Conservation (phyloP, 495 filamentous ascomycete species). For the Alectoria sarmentosa region DNA sequence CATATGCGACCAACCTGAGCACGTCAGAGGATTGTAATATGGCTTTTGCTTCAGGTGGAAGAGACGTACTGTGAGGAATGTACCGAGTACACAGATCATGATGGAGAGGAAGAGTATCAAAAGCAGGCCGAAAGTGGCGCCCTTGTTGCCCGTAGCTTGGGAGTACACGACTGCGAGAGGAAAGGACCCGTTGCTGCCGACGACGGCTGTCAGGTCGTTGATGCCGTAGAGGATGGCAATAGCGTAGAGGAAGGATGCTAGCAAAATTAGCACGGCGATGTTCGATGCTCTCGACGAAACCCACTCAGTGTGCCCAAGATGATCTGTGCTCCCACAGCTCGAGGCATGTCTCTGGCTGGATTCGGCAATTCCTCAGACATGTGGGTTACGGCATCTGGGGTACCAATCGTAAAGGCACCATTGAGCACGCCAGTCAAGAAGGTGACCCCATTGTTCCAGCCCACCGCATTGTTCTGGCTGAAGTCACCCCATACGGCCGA, state of each 20-base stretch:
- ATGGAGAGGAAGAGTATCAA: slow-evolving; percentile 62
- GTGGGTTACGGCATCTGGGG: slow-evolving; percentile 68
- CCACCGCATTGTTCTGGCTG: slow-evolving; percentile 46
- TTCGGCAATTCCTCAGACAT: slow-evolving; percentile 76
- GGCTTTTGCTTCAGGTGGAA: neutral
- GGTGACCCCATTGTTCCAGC: slow-evolving; percentile 66
- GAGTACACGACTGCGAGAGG: slow-evolving; percentile 72
- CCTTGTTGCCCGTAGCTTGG: slow-evolving; percentile 63
- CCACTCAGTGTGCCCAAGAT: slow-evolving; percentile 22
- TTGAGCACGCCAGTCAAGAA: slow-evolving; percentile 80
- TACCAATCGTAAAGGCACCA: slow-evolving; percentile 78
- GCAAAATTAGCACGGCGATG: neutral
- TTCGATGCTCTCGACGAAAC: neutral
- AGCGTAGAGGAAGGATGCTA: slow-evolving; percentile 39
- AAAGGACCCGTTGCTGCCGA: slow-evolving; percentile 47
- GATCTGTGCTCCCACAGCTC: slow-evolving; percentile 42
- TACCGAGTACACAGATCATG: slow-evolving; percentile 41
- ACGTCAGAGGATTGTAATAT: neutral
- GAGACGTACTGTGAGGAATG: slow-evolving; percentile 55
- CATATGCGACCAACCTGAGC: slow-evolving; percentile 52
- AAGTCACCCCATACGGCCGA: slow-evolving; percentile 49
- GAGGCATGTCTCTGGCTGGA: slow-evolving; percentile 56
- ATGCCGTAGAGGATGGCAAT: slow-evolving; percentile 50
- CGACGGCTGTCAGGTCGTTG: slow-evolving; percentile 35
- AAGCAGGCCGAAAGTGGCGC: slow-evolving; percentile 51